These are phyloP conservation scores for Metarhizium anisopliae DNA, from an alignment of 2,329 filamentous ascomycete species.

Conservation along the genomic window DNA sequence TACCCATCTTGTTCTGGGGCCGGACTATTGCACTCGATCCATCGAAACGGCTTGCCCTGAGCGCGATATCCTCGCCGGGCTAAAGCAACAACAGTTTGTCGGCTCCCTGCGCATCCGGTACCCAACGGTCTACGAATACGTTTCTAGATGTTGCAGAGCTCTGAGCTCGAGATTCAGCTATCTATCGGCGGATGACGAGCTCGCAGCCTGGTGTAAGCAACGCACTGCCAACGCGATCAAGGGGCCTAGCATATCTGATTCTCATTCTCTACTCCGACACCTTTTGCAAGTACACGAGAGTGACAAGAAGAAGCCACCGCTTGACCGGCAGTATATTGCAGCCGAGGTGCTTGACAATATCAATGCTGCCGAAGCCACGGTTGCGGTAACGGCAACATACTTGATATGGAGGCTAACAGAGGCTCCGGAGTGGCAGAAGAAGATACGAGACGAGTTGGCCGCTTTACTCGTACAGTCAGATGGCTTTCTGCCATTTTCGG, in stretches of 20 bases:
- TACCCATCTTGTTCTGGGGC: slow-evolving; percentile 3
- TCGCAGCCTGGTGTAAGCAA: slow-evolving; percentile 2
- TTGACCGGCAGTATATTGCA: slow-evolving; percentile 3
- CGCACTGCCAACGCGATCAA: slow-evolving; percentile 2
- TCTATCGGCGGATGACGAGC: slow-evolving; percentile 4
- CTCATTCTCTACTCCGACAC: slow-evolving; percentile 1
- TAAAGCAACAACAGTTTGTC: slow-evolving; percentile 5
- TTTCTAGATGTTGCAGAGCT: not conserved
- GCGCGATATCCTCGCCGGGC: slow-evolving; percentile 1
- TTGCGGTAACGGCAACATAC: slow-evolving; percentile 6
- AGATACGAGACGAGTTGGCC: slow-evolving; percentile 4
- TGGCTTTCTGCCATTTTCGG: slow-evolving; percentile 2
- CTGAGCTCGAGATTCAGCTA: not conserved
- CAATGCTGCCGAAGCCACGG: slow-evolving; percentile 6
- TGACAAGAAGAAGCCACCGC: not conserved
- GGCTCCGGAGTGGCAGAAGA: slow-evolving; percentile 4
- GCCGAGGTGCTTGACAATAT: slow-evolving; percentile 7
- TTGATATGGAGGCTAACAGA: slow-evolving; percentile 5
- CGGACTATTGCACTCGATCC: not conserved
- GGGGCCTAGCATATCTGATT: not conserved
- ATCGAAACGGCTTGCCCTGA: slow-evolving; percentile 2
- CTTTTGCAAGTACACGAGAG: not conserved
- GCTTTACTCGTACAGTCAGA: slow-evolving; percentile 1
- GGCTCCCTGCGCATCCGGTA: slow-evolving; percentile 1
- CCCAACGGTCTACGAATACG: not conserved